These are phyloP conservation scores for Mortierella sp. DNA, from an alignment of 371 early-diverging fungal species.

Conservation along the genomic window DNA sequence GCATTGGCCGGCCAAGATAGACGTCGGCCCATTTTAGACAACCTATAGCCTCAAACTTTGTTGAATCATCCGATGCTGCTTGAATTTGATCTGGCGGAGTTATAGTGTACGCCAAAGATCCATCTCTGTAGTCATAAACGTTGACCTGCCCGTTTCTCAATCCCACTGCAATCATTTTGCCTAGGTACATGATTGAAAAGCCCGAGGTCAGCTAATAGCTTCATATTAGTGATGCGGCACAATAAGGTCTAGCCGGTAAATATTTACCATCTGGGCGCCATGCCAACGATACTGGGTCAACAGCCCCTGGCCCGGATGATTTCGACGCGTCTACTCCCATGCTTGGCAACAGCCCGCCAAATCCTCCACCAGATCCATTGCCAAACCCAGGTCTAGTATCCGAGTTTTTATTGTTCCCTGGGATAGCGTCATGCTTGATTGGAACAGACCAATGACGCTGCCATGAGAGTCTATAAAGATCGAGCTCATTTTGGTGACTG, in stretches of 20 bases:
- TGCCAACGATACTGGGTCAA: slow-evolving; percentile 32
- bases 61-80: not conserved
- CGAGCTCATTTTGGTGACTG: slow-evolving; percentile 38
- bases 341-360: not conserved
- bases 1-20: slow-evolving; percentile 13
- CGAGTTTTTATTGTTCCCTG: not conserved
- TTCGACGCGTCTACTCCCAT: not conserved
- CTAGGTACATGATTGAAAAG: not conserved
- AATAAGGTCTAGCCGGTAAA: not conserved
- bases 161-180: slow-evolving; percentile 50
- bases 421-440: not conserved
- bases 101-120: slow-evolving; percentile 17
- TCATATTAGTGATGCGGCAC: not conserved
- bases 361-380: not conserved
- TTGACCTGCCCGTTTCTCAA: slow-evolving; percentile 33
- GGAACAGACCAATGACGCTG: slow-evolving; percentile 39
- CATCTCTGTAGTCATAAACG: slow-evolving; percentile 45
- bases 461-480: slow-evolving; percentile 50
- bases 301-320: not conserved
- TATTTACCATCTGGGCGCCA: slow-evolving; percentile 51
- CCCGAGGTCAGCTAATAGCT: not conserved
- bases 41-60: not conserved
- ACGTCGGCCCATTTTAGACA: slow-evolving; percentile 46
- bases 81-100: not conserved
- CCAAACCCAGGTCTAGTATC: not conserved